A percentile compares a stretch with the other conserved stretches of the same genome.
Evolutionary conservation across 1,284 basidiomycete genomes (phyloP).

Genomic region (Trametes versicolor): DNA sequence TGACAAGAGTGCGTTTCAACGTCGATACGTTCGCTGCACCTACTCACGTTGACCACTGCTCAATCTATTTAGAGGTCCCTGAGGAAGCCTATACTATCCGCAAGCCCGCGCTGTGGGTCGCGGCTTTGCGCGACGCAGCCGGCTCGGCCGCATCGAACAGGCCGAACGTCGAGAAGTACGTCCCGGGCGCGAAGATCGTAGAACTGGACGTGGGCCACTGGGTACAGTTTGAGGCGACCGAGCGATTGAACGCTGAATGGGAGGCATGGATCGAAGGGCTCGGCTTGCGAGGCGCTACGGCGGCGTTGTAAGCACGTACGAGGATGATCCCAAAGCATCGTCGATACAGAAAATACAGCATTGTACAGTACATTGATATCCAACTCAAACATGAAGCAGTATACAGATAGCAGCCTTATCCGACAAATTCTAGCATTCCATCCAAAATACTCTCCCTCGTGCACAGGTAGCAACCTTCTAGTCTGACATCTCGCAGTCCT

Average conservation of each 20-base stretch:
- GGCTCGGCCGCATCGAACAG: not conserved
- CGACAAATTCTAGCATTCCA: too few species aligned
- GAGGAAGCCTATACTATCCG: not conserved
- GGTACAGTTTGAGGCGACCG: constrained; percentile 41
- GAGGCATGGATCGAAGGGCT: constrained; percentile 76
- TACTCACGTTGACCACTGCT: not conserved
- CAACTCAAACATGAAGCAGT: too few species aligned
- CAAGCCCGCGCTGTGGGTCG: constrained; percentile 6
- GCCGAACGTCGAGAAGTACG: constrained; percentile 28
- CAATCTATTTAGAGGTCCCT: not conserved
- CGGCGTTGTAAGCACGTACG: too few species aligned
- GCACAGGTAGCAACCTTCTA: too few species aligned
- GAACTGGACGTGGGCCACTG: constrained; percentile 46
- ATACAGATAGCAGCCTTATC: too few species aligned
- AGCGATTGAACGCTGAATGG: constrained; percentile 64
- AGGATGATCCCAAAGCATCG: too few species aligned
- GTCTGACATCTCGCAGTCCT: too few species aligned
- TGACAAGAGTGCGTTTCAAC: constrained; percentile 57
- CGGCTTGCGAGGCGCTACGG: not conserved
- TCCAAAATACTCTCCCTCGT: too few species aligned
- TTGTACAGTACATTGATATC: too few species aligned
- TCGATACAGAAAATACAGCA: too few species aligned
- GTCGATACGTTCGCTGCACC: constrained; percentile 4
- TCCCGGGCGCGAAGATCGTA: constrained; percentile 43
- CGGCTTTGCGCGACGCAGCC: not conserved